Base-by-base conservation (phyloP, 1,139 yeast genomes). In the Suhomyces anneliseae region DNA sequence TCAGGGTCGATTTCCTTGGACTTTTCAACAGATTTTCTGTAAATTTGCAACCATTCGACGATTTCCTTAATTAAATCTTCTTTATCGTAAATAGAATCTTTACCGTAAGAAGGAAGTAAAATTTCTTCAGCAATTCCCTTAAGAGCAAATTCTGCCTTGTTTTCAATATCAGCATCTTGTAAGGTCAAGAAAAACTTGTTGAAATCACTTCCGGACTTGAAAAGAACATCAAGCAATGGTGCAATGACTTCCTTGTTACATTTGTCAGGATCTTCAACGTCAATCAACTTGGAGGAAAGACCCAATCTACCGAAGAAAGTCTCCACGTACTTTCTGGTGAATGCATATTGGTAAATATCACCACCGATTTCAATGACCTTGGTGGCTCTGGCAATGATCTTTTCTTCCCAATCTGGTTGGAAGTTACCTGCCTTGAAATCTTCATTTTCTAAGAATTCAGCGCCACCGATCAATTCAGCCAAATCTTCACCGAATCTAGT, bases 401-500 rank as follows among this genome's bases (percentile, higher is more conserved):
- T 58, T 5, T 78, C 80, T 49, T 82, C 82, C 65, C 77, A 69
- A 27, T 78, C 82, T 24, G 73, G 70, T 33, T 72, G 69, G 10
- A 81, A 59, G 6, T 68, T 53, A 9, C 64, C 75, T 5, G 53
- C 45, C 10, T 64, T 54, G 39, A 70, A 68, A 8, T 58, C 56
- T 1, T 68, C 63, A 43, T 78, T 74, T 34, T 79, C 75, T 4
- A 83, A 61, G 12, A 78, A 56, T 12, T 69, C 70, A 8, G 75
- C 66, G 1, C 86, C 90, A 6, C 96, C 97, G 27, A 92, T 70
- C 15, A 92, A 73, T 59, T 88, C 92, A 0, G 90, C 93, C 54
- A 92, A 63, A 49, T 87, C 83, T 61, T 93, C 97, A 2, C 95
- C 97, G 26, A 92, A 71, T 52, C 95, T 79, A 0, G 90, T 82